These are phyloP conservation scores for Rusavskia elegans DNA, from an alignment of 495 filamentous ascomycete genomes.

Conservation along the genomic window DNA sequence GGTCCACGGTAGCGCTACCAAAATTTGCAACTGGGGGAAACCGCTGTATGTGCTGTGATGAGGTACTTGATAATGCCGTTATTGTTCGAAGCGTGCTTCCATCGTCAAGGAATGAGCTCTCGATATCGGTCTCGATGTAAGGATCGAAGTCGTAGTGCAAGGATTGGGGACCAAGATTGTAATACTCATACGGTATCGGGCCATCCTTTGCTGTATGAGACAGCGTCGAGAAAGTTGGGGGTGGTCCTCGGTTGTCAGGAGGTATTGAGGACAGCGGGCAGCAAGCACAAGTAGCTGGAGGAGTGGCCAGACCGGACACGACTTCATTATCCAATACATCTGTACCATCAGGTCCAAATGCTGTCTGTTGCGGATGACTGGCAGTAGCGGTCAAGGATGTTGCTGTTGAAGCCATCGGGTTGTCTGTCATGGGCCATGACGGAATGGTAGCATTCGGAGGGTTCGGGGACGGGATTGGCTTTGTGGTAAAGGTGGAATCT, in stretches of 20 bases:
- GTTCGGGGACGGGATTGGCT: constrained; percentile 21
- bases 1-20: background rate
- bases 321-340: background rate
- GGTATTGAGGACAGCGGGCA: background rate
- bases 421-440: background rate
- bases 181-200: background rate
- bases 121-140: background rate
- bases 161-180: background rate
- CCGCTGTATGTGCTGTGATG: background rate
- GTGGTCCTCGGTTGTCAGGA: background rate
- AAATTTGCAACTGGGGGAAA: background rate
- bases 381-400: background rate
- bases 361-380: background rate
- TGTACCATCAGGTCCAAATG: background rate
- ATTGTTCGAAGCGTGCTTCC: background rate
- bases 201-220: background rate
- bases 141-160: background rate
- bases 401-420: background rate
- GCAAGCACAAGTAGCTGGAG: background rate
- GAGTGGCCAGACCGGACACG: background rate
- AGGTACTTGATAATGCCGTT: background rate
- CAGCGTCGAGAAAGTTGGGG: background rate
- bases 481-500: constrained; percentile 43
- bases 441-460: constrained; percentile 6
- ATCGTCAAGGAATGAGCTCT: background rate